These are phyloP conservation scores for Multifurca ochricompacta DNA, from an alignment of 768 basidiomycete species.

Conservation along the genomic window DNA sequence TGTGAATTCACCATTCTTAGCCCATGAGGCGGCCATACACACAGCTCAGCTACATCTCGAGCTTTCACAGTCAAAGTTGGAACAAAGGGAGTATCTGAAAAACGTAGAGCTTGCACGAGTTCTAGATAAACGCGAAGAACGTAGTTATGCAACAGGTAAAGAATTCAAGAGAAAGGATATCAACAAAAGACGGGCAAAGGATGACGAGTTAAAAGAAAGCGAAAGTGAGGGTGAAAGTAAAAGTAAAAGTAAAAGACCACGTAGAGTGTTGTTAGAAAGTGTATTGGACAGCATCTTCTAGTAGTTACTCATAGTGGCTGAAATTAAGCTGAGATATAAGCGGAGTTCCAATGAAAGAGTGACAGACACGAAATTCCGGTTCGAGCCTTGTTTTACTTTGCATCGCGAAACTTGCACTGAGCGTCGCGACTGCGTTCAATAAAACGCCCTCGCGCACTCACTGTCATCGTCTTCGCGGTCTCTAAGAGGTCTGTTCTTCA, in stretches of 20 bases:
- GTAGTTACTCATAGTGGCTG: constrained; percentile 11
- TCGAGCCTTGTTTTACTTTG: constrained; percentile 28
- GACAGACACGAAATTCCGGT: constrained; percentile 17
- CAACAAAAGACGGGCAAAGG: background rate
- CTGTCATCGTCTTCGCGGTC: constrained; percentile 38
- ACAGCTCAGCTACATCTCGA: constrained; percentile 86
- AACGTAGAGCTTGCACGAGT: constrained; percentile 92
- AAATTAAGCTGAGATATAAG: constrained; percentile 13
- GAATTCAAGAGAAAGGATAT: constrained; percentile 24
- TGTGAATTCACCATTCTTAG: constrained; percentile 35
- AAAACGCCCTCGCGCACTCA: constrained; percentile 32
- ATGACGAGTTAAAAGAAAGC: background rate
- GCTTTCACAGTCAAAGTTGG: constrained; percentile 75
- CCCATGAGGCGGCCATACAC: constrained; percentile 88
- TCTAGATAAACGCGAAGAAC: constrained; percentile 67
- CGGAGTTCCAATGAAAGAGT: constrained; percentile 37
- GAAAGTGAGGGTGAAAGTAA: too few species aligned
- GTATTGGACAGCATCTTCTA: constrained; percentile 32
- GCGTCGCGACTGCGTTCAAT: constrained; percentile 33
- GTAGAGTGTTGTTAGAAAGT: background rate
- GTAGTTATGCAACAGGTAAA: constrained; percentile 30
- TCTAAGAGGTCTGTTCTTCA: constrained; percentile 87
- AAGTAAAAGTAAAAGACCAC: background rate
- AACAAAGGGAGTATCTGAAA: constrained; percentile 87
- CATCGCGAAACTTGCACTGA: constrained; percentile 56